Conservation (phyloP, 768 basidiomycete species). For the Suillus subaureus region DNA sequence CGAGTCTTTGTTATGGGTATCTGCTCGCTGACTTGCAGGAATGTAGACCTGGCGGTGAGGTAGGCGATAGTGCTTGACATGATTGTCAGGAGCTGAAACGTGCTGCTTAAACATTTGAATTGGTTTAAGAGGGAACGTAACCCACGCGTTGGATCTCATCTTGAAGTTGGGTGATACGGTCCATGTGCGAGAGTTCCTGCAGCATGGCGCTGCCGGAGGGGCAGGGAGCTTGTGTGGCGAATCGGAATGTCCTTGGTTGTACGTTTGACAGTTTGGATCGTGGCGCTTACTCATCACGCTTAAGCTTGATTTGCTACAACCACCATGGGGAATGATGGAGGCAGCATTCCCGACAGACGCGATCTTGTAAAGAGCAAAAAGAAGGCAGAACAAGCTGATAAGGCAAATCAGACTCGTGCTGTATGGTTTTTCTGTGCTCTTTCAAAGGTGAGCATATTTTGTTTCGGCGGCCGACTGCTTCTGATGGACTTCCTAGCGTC, state of each 20-base stretch:
- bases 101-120: not conserved
- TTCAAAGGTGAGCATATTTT: constrained; percentile 71
- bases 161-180: constrained; percentile 93
- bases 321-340: constrained; percentile 86
- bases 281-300: constrained; percentile 7
- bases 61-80: constrained; percentile 85
- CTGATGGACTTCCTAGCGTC: constrained; percentile 50
- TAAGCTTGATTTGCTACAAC: not conserved
- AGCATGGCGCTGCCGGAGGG: constrained; percentile 71
- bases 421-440: constrained; percentile 93
- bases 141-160: constrained; percentile 88
- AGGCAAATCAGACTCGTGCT: constrained; percentile 84
- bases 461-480: not conserved
- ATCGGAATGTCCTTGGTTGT: not conserved
- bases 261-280: not conserved
- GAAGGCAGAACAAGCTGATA: constrained; percentile 90
- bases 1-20: constrained; percentile 86
- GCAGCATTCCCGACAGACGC: constrained; percentile 83
- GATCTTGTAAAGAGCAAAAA: constrained; percentile 75
- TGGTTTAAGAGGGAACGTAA: not conserved
- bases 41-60: constrained; percentile 74
- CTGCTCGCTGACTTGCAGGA: constrained; percentile 74
- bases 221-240: constrained; percentile 7
- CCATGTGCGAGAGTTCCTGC: constrained; percentile 92
- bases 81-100: constrained; percentile 76